Percentiles rank a stretch among this genome's conserved stretches.
phyloP scores from a whole-genome alignment of 2,329 filamentous ascomycete species.

The Elsinoe arachidis region DNA sequence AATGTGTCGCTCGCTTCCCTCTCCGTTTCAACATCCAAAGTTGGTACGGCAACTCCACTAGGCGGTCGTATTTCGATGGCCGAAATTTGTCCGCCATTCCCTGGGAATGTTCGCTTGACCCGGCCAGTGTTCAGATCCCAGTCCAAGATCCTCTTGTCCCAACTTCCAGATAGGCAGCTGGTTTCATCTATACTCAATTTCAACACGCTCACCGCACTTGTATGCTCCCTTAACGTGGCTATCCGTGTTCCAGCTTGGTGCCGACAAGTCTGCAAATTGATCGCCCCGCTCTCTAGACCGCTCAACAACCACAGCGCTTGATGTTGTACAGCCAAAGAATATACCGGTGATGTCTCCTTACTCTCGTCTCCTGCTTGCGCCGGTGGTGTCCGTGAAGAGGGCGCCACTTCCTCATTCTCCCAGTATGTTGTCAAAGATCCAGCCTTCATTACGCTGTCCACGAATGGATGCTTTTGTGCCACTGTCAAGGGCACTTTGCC shows the following conservation, averaged over 20 bases:
- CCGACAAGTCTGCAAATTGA: slow-evolving; percentile 86
- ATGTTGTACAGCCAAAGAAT: slow-evolving; percentile 84
- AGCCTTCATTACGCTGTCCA: slow-evolving; percentile 93
- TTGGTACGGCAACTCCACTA: slow-evolving; percentile 65
- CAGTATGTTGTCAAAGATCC: slow-evolving; percentile 93
- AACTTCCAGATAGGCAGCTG: slow-evolving; percentile 82
- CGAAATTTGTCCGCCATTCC: slow-evolving; percentile 74
- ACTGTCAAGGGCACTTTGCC: slow-evolving; percentile 89
- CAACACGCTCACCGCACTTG: slow-evolving; percentile 83
- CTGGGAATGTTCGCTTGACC: slow-evolving; percentile 65
- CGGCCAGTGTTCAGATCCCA: slow-evolving; percentile 90
- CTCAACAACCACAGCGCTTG: slow-evolving; percentile 86
- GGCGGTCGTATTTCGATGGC: slow-evolving; percentile 77
- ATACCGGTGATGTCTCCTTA: slow-evolving; percentile 64
- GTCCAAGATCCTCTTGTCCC: slow-evolving; percentile 90
- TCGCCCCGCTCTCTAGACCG: slow-evolving; percentile 79
- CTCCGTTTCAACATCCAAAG: slow-evolving; percentile 52
- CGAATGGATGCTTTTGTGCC: slow-evolving; percentile 90
- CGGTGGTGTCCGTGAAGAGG: slow-evolving; percentile 32
- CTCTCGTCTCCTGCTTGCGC: slow-evolving; percentile 41
- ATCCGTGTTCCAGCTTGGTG: slow-evolving; percentile 94
- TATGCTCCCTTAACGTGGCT: slow-evolving; percentile 69
- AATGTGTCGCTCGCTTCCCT: slow-evolving; percentile 56
- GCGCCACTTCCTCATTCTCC: slow-evolving; percentile 77
- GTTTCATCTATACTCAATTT: slow-evolving; percentile 75